These are phyloP conservation scores for Metschnikowia koreensis DNA, from an alignment of 805 yeast genomes.

Conservation along the genomic window DNA sequence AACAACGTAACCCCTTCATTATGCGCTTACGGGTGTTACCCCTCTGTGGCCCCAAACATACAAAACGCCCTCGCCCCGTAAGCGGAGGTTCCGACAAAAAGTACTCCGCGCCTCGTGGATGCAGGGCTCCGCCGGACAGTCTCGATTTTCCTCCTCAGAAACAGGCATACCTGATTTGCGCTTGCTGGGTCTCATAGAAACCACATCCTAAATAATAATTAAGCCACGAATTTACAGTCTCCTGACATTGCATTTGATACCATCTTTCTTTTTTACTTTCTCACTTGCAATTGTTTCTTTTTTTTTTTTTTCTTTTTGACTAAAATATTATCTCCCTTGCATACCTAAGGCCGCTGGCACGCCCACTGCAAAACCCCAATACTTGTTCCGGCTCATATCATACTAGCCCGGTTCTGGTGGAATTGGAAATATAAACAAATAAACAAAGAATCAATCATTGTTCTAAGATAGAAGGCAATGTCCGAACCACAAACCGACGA, in stretches of 20 bases:
- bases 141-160: neutral
- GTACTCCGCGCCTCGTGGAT: constrained; percentile 5
- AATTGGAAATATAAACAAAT: too few species aligned
- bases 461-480: neutral
- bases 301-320: too few species aligned
- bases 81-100: neutral
- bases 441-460: neutral
- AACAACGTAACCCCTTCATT: neutral
- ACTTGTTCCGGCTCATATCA: neutral
- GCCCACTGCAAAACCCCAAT: too few species aligned
- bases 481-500: neutral
- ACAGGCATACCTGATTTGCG: constrained; percentile 7
- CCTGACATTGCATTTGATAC: too few species aligned
- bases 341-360: too few species aligned
- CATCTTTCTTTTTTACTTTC: too few species aligned
- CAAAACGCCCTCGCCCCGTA: neutral
- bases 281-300: too few species aligned
- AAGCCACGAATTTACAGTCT: neutral
- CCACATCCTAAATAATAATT: neutral
- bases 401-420: neutral
- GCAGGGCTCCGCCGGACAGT: constrained; percentile 7
- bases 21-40: neutral
- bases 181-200: constrained; percentile 2
- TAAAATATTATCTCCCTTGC: too few species aligned
- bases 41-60: neutral